phyloP scores from a whole-genome alignment of 139 green algal species.

The Chlamydomonas schloesseri region DNA sequence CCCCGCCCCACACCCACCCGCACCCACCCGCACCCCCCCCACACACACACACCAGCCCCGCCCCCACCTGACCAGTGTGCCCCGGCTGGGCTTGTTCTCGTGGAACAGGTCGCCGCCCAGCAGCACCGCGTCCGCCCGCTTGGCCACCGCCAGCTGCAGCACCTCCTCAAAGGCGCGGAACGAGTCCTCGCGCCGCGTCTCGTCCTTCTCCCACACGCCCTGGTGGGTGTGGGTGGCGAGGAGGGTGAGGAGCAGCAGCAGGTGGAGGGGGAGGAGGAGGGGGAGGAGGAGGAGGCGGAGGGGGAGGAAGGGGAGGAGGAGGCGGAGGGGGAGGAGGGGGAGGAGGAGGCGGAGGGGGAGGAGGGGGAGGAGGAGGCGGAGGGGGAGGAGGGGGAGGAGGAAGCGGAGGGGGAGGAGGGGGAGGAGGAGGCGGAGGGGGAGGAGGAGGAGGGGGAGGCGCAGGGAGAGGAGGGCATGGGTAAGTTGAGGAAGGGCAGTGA shows the following conservation, averaged over 20 bases:
- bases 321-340: too few species aligned
- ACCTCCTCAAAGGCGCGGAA: constrained; percentile 96
- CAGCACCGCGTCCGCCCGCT: constrained; percentile 90
- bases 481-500: too few species aligned
- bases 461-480: not conserved
- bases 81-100: constrained; percentile 93
- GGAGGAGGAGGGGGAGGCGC: not conserved
- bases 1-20: too few species aligned
- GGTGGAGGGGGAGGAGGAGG: too few species aligned
- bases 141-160: constrained; percentile 66
- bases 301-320: not conserved
- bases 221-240: constrained; percentile 46
- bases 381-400: not conserved
- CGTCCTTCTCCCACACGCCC: constrained; percentile 96
- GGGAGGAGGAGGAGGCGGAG: too few species aligned
- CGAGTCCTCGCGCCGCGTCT: constrained; percentile 91
- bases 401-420: not conserved
- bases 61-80: constrained; percentile 68
- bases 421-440: not conserved
- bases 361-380: too few species aligned
- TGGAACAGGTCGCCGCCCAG: constrained; percentile 98
- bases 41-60: too few species aligned
- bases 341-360: too few species aligned
- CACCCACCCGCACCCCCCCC: too few species aligned
- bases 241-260: not conserved